Conservation (phyloP, 148 eudicot genomes). For the Bassia scoparia region DNA sequence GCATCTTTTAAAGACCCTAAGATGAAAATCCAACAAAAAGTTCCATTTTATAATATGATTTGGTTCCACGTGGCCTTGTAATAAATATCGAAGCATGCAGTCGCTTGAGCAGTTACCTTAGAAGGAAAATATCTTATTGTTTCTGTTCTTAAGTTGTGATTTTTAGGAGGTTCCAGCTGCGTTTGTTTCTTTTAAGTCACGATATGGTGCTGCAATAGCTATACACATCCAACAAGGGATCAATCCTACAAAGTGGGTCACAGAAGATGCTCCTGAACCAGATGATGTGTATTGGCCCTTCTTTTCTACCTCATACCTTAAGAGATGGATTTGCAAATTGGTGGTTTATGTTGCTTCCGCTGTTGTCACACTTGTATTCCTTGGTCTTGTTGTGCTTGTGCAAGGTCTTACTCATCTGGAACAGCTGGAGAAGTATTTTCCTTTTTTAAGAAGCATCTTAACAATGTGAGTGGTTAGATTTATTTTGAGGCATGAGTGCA, state of each 20-base stretch:
- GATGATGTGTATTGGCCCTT: slow-evolving; percentile 87
- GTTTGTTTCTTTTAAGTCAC: slow-evolving; percentile 78
- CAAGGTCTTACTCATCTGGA: slow-evolving; percentile 86
- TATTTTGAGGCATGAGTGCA: neutral
- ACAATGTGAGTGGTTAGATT: slow-evolving; percentile 47
- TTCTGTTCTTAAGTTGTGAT: slow-evolving; percentile 10
- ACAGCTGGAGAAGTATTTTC: slow-evolving; percentile 68
- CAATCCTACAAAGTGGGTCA: slow-evolving; percentile 80
- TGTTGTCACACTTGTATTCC: slow-evolving; percentile 56
- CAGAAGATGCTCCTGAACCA: slow-evolving; percentile 88
- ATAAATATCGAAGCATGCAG: too few species aligned
- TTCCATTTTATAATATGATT: too few species aligned
- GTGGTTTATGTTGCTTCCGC: slow-evolving; percentile 43
- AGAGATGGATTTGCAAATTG: slow-evolving; percentile 61
- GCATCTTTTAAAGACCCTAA: too few species aligned
- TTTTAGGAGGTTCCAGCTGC: slow-evolving; percentile 85
- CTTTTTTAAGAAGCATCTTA: slow-evolving; percentile 59
- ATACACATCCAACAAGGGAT: slow-evolving; percentile 66
- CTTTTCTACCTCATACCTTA: slow-evolving; percentile 69
- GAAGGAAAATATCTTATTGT: neutral
- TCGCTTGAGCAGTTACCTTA: neutral
- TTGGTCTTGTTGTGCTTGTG: slow-evolving; percentile 67
- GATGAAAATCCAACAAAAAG: too few species aligned
- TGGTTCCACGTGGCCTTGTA: too few species aligned
- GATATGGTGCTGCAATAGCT: slow-evolving; percentile 65